Evolutionary conservation across 805 yeast species (phyloP), one percentile per base, ranked within the genome.

Genomic region (Blastobotrys parvus): DNA sequence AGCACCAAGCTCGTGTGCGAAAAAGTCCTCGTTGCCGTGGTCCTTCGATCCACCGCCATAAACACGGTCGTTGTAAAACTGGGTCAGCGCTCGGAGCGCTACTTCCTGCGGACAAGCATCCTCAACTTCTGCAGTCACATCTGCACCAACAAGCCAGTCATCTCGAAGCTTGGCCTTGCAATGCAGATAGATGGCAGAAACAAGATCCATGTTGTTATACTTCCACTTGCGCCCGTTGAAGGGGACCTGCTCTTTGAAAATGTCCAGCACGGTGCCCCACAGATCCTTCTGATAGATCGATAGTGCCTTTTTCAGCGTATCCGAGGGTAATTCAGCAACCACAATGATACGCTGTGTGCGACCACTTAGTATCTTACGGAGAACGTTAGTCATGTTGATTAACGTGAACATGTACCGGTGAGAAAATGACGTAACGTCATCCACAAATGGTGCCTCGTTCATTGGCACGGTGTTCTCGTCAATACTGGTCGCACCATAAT

Each of bases 141-240:
- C 94, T 4, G 76, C 73, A 0, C 95, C 95, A 13, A 79, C 80
- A 22, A 90, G 70, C 97, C 97, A 90, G 48, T 80, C 81, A 58
- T 90, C 98, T 47, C 78, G 72, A 38, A 90, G 61, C 15, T 79
- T 76, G 31, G 88, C 67, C 52, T 78, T 75, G 53, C 85, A 75
- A 56, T 87, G 79, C 21, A 92, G 59, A 55, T 83, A 90, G 2
- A 90, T 88, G 47, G 85, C 80, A 0, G 96, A 86, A 3, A 90
- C 84, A 37, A 92, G 68, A 51, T 89, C 96, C 97, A 92, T 90
- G 58, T 90, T 92, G 49, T 79, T 76, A 11, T 88, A 75, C 53
- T 88, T 80, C 98, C 98, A 90, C 61, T 89, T 88, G 46, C 92
- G 78, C 16, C 96, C 96, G 55, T 86, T 89, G 63, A 82, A 86